Base-by-base conservation (phyloP, 1,284 basidiomycete genomes). In the Butyriboletus pseudospeciosus region DNA sequence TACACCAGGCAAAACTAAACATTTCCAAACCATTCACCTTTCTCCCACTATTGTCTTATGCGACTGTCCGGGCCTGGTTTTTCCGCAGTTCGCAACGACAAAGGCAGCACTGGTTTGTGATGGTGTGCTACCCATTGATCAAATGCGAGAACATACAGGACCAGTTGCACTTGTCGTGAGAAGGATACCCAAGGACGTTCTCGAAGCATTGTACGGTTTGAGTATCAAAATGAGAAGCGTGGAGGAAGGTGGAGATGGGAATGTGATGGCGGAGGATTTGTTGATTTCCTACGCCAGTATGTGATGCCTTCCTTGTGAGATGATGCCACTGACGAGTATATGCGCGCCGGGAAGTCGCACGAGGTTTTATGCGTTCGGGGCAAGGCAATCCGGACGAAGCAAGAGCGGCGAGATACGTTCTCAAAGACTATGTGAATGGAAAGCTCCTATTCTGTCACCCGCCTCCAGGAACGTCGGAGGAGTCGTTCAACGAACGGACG, bases 301-400 rank as follows among this genome's bases (percentile, higher is more conserved):
- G 92, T 82, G 13, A 4, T 25, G n/a, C 51, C 10, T 37, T 54
- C 30, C 51, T 46, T 46, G 16, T 32, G 42, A 4, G 17, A 43
- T 43, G 20, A 42, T 45, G 37, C 38, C 8, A 55, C 60, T 64
- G 50, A 58, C 58, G 35, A 26, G 30, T 44, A 25, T 42, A 25
- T 52, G 40, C 51, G 41, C 30, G 37, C 54, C 34, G 54, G 47
- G 17, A 57, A 96, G 94, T 97, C 63, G 94, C 86, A n/a, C 79
- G 96, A 63, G 97, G 97, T 28, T 96, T 91, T 72, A 91, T 88
- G 62, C 86, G 96, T 46, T 86, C 95, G 12, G 94, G 96, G 1
- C 93, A 96, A 74, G 97, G 97, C 49, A 97, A 96, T 71, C 95
- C 97, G 3, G 97, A 99, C 69, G 95, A 98, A 70, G 93, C 95